Evolutionary conservation across 352 stramenopile genomes (phyloP).

Genomic region (Peronosclerospora sorghi): DNA sequence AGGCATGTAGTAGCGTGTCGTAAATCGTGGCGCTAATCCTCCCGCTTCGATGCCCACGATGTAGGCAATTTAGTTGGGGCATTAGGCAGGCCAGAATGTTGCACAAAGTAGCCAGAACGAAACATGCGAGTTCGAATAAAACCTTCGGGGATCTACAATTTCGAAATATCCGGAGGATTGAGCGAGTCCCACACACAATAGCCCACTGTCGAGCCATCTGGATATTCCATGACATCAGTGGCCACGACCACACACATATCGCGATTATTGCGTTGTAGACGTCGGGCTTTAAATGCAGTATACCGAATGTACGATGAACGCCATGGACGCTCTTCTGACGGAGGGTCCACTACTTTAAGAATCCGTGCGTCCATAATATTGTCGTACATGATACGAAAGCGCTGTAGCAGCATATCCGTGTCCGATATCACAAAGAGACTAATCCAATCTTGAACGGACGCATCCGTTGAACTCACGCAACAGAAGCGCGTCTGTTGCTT

Average conservation of each 20-base stretch:
- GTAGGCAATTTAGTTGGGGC: conserved; percentile 24
- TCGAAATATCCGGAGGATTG: conserved; percentile 21
- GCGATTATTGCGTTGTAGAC: conserved; percentile 20
- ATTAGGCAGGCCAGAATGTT: conserved; percentile 19
- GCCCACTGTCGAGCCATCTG: conserved; percentile 30
- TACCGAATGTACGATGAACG: conserved; percentile 37
- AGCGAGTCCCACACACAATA: conserved; percentile 46
- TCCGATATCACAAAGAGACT: conserved; percentile 27
- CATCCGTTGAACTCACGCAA: conserved; percentile 22
- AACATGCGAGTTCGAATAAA: conserved; percentile 31
- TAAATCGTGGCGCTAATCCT: conserved; percentile 20
- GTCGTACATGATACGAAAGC: conserved; percentile 32
- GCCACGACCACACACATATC: conserved; percentile 37
- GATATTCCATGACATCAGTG: conserved; percentile 23
- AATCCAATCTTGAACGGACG: conserved; percentile 23
- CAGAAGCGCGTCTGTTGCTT: conserved; percentile 29
- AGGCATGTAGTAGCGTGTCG: conserved; percentile 29
- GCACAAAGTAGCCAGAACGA: conserved; percentile 31
- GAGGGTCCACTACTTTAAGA: conserved; percentile 25
- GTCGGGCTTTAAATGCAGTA: conserved; percentile 26
- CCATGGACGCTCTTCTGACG: conserved; percentile 18
- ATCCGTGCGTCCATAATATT: conserved; percentile 30
- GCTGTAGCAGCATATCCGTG: conserved; percentile 25
- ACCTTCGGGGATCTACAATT: conserved; percentile 22
- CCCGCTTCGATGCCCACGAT: conserved; percentile 33